Base-by-base conservation (phyloP, 2,329 filamentous ascomycete genomes). In the Ceratocystis colombiana region DNA sequence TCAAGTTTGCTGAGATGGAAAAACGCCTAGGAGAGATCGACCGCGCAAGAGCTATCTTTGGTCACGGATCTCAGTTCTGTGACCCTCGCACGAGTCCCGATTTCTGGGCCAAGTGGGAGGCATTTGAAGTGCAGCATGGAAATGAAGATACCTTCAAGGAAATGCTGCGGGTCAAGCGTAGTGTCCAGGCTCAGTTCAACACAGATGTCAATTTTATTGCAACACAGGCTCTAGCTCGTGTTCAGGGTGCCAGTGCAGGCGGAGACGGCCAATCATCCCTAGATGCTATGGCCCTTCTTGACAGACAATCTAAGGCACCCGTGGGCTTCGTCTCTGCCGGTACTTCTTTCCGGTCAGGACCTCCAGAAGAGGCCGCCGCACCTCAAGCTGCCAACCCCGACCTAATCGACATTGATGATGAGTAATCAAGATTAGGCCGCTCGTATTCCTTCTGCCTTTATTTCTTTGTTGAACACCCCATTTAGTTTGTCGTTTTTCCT, bases 111-210 rank as follows among this genome's bases (percentile, higher is more conserved):
- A 95, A 93, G 75, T 99, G 94, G 94, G 94, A 99, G 76, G 82
- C 86, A 65, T 99, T 99, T 75, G 95, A 99, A 76, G 91, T 97
- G 25, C 89, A 95, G 74, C 94, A 99, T 73, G 94, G 94, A 70
- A 99, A 99, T 77, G 95, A 99, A 75, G 94, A 99, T 75, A 99
- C 95, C 0, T 99, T 95, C 82, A 96, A 96, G 79, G 94, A 99
- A 75, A 99, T 99, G 94, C 81, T 97, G 69, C 87, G 94, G 37
- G 91, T 99, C 80, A 99, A 97, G 81, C 82, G 94, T 74, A 96
- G 90, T 76, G 94, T 99, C 12, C 91, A 96, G 76, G 93, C 94
- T 64, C 90, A 96, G 78, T 99, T 95, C 81, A 97, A 97, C 73
- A 99, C 95, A 57, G 94, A 99, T 73, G 93, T 99, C 79, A 96